Evolutionary conservation across 75 land plant genomes (phyloP), one percentile per base, ranked within the genome.

Genomic region (Picea sitchensis): DNA sequence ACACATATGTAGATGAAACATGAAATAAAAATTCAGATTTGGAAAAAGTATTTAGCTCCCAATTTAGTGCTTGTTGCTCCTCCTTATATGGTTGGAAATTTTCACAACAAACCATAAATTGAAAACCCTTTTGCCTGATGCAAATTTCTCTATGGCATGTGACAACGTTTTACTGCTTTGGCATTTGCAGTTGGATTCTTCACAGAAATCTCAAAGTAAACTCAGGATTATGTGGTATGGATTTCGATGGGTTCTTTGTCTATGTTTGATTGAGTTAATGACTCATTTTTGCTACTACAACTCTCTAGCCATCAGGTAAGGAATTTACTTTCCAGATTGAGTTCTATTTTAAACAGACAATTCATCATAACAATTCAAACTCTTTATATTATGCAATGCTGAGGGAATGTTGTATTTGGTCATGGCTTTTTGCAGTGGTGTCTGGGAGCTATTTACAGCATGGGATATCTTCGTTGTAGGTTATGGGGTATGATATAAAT

Each of bases 231-330:
- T 60, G 57, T 83, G 79, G 73, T 98, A 98, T 88, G 98, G 99
- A 18, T 59, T 89, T 56, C 85, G 99, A 12, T 98, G 96, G 96
- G 14, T 89, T 26, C 80, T 85, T 58, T 84, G 93, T 84, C 77
- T 98, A 38, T 56, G 89, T 58, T 84, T 98, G 30, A 95, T 98
- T 91, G 99, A 98, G 83, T 65, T 92, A 23, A 88, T 98, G 86
- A 88, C 98, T 61, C 99, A 98, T 74, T 86, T 84, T 17, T 93
- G 87, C 76, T 89, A 93, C 77, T 95, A 91, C 77, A 98, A 98
- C 86, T 88, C 98, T 60, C 89, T 95, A 79, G 98, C 96, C 32
- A 87, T 86, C 78, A 96, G 99, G 99, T 96, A 61, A 75, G 77
- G 51, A 64, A 64, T 71, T 18, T 71, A 18, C 23, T 41, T 17